Base-by-base conservation (phyloP, 768 basidiomycete genomes). In the Mycena chlorophos region DNA sequence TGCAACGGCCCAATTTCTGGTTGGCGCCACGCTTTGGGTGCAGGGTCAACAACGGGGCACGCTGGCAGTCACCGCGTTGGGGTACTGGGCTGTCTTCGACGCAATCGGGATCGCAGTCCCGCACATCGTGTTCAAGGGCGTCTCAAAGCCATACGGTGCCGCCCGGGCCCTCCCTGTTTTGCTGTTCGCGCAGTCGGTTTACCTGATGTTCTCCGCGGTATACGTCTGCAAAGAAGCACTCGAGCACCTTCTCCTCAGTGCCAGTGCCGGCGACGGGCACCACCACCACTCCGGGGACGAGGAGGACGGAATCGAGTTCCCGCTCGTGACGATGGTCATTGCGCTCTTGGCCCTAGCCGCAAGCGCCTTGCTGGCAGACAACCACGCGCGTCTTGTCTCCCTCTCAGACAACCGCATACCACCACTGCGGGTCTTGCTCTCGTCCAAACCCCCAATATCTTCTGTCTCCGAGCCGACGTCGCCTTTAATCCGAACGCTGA, bases 181-280 rank as follows among this genome's bases (percentile, higher is more conserved):
- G 52, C 75, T 91, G 69, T 99, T 98, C 64, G 85, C 92, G 1
- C 96, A 98, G 65, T 84, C 86, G 10, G 90, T 99, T 13, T 98
- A 97, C 71, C 77, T 99, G 53, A 85, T 96, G 76, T 99, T 98
- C 68, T 85, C 94, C 0, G 86, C 92, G 0, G 88, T 98, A 2
- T 99, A 98, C 73, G 89, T 98, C 17, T 94, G 93, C 65, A 98
- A 99, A 67, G 97, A 99, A 78, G 90, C 94, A 0, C 78, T 98
- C 3, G 96, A 99, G 71, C 94, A 96, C 71, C 70, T 97, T 37
- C 69, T 99, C 16, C 77, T 98, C 39, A 85, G 86, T 45, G 81
- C 83, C 5, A 84, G 81, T 19, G 52, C 59, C 2, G 76, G 76
- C 4, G 72, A 67, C 13, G 69, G 67, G 17, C 81, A 65, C 66